Percentiles rank a stretch among this genome's conserved stretches.
Conservation (phyloP, 2,329 filamentous ascomycete species). For the Fusarium mundagurra region DNA sequence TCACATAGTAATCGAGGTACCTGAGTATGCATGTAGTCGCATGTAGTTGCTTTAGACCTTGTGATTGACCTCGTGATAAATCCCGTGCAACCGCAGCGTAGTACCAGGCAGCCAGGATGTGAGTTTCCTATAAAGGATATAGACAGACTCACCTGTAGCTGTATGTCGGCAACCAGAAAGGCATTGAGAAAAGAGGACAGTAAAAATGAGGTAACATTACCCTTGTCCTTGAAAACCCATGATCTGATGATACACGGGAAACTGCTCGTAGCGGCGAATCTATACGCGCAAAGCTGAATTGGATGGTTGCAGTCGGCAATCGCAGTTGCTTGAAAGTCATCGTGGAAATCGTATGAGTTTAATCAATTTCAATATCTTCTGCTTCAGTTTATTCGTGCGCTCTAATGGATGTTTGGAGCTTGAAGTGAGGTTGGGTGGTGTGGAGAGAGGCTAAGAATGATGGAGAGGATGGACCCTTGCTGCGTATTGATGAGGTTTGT, state of each 20-base stretch:
- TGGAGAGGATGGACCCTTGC: slow-evolving; percentile 33
- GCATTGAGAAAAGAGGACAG: neutral
- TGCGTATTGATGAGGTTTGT: slow-evolving; percentile 27
- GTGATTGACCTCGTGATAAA: slow-evolving; percentile 10
- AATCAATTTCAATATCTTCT: neutral
- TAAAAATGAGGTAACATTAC: neutral
- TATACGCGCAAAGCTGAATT: neutral
- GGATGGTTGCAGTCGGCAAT: neutral
- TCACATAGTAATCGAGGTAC: neutral
- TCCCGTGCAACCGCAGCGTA: slow-evolving; percentile 1
- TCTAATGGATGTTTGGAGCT: neutral
- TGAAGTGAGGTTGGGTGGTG: slow-evolving; percentile 26
- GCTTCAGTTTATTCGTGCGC: slow-evolving; percentile 9
- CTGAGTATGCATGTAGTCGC: neutral
- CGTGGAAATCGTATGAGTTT: neutral
- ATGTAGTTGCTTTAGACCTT: slow-evolving; percentile 9
- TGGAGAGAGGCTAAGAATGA: slow-evolving; percentile 28
- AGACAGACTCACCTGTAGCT: neutral
- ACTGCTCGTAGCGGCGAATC: neutral
- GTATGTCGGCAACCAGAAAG: neutral
- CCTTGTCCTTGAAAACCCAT: neutral
- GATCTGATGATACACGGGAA: slow-evolving; percentile 15
- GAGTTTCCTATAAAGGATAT: neutral
- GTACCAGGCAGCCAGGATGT: neutral
- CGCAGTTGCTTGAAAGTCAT: neutral